Base-by-base conservation (phyloP, 352 stramenopile species). In the Phytophthora melonis region DNA sequence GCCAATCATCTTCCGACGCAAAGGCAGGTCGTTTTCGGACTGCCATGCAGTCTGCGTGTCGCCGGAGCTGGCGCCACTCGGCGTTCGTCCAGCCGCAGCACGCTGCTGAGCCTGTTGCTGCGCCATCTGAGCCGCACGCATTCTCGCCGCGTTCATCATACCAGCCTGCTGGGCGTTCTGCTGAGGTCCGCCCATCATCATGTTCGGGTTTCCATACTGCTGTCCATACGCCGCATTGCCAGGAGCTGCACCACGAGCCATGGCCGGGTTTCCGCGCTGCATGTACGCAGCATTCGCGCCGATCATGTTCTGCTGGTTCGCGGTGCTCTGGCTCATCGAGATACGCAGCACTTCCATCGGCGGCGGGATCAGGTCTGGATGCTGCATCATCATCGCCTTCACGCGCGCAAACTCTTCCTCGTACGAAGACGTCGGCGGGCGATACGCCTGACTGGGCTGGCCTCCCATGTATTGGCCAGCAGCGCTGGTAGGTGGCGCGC, bases 311-410 rank as follows among this genome's bases (percentile, higher is more conserved):
- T 85, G 82, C 73, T 91, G 87, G 47, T 65, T 84, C 11, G 83
- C 66, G 3, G 77, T 72, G 30, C 82, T 89, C 59, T 94, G 87
- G 49, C 82, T 92, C 87, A 94, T 94, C 3, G 86, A 93, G 57
- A 96, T 94, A 21, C 88, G 90, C 39, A 97, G 77, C 36, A 97
- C 89, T 63, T 97, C 90, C 86, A 94, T 92, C 34, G 90, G 90
- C 13, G 90, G 90, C 5, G 90, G 88, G 59, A 97, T 97, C 68
- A 95, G 68, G 64, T 97, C 90, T 1, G 87, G 86, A 55, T 97
- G 90, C 70, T 94, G 87, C 82, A 93, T 93, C 82, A 96, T 93
- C 90, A 95, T 95, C 45, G 89, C 90, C 76, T 95, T 95, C 43
- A 97, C 87, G 19, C 90, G 82, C 65, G 91, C 88, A 70, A 95